Base-by-base conservation (phyloP, 2,329 filamentous ascomycete species). In the Colletotrichum chrysophilum region DNA sequence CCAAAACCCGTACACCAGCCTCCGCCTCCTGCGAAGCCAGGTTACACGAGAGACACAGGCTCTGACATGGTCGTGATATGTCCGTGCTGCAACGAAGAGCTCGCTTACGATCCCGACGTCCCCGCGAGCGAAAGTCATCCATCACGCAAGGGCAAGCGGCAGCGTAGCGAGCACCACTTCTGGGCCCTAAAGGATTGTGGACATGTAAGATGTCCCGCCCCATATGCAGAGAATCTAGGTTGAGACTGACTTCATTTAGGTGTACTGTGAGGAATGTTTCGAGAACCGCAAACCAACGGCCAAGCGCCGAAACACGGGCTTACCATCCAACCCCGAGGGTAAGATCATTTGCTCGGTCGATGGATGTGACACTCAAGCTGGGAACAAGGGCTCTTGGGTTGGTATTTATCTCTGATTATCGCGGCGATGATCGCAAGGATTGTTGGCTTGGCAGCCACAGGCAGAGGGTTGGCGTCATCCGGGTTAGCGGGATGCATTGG, bases 121-220 rank as follows among this genome's bases (percentile, higher is more conserved):
- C 79, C 79, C 24, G 79, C 80, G 6, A 79, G 77, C 18, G 79
- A 81, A 30, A 68, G 77, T 77, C 24, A 80, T 81, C 7, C 82
- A 83, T 0, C 85, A 12, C 84, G 86, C 21, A 89, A 86, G 52
- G 85, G 86, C 64, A 92, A 89, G 80, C 79, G 83, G 38, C 86
- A 88, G 24, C 84, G 87, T 8, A 89, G 88, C 26, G 96, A 98
- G 84, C 93, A 95, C 81, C 94, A 98, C 80, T 96, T 98, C 77
- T 98, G 96, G 96, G 94, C 97, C 1, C 89, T 97, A 43, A 98
- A 96, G 84, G 90, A 90, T 67, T 99, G 97, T 83, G 97, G 97
- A 78, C 97, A 99, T 86, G 97, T 98, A 90, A 81, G 89, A 83
- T 32, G 9, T 16, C 24, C 24, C 73, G 26, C 79, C 60, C 14